A percentile compares a stretch with the other conserved stretches of the same genome.
Conservation (phyloP, 2,329 filamentous ascomycete species). For the Phyllosticta capitalensis region DNA sequence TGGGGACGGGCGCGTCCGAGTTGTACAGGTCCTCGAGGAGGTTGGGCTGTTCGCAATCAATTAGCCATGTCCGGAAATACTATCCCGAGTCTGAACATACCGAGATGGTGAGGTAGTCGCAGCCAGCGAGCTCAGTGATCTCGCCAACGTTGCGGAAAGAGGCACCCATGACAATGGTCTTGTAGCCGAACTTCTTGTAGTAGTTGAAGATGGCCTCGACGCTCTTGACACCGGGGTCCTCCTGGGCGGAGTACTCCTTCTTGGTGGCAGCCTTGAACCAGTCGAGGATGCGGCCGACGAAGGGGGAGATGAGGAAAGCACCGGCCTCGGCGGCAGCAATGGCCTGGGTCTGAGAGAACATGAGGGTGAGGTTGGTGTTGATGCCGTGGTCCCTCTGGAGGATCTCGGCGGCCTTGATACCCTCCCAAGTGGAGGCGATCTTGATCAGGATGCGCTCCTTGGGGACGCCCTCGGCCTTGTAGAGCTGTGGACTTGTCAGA, state of each 20-base stretch:
- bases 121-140: conserved; percentile 96
- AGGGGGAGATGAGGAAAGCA: conserved; percentile 97
- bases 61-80: background rate
- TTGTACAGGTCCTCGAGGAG: conserved; percentile 91
- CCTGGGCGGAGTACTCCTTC: conserved; percentile 81
- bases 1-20: conserved; percentile 68
- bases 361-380: conserved; percentile 98
- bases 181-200: conserved; percentile 99
- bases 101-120: conserved; percentile 97
- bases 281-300: conserved; percentile 97
- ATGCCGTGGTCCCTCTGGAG: conserved; percentile 91
- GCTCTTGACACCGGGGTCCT: conserved; percentile 93
- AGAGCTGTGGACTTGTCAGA: conserved; percentile 55
- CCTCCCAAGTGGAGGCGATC: conserved; percentile 98
- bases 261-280: conserved; percentile 97
- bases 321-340: conserved; percentile 91
- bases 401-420: conserved; percentile 96
- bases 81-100: conserved; percentile 41
- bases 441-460: conserved; percentile 98
- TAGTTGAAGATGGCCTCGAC: conserved; percentile 97
- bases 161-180: conserved; percentile 99
- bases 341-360: conserved; percentile 94
- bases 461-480: conserved; percentile 81
- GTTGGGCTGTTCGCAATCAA: conserved; percentile 52
- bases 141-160: conserved; percentile 95